phyloP scores from a whole-genome alignment of 139 green algal species.

The Tetradesmus obliquus region DNA sequence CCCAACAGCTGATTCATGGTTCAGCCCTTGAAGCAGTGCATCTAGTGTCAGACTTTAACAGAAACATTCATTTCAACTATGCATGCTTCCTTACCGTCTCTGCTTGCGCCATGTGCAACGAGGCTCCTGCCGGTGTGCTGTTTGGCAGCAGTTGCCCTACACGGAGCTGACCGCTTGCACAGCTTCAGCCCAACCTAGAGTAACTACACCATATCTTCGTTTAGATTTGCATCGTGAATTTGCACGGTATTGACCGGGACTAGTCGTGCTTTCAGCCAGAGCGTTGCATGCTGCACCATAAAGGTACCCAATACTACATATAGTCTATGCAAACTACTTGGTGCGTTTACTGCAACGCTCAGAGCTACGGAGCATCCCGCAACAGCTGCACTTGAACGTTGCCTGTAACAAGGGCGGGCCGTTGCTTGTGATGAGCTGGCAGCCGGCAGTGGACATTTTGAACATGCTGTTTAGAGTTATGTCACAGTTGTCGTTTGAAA shows the following conservation, averaged over 20 bases:
- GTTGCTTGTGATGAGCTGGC: background rate
- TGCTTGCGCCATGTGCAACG: background rate
- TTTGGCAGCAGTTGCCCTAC: background rate
- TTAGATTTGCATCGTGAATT: background rate
- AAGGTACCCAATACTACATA: background rate
- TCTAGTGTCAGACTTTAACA: background rate
- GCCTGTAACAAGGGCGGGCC: background rate
- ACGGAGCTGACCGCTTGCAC: background rate
- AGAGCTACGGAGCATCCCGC: background rate
- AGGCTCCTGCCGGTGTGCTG: background rate
- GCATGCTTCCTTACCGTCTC: background rate
- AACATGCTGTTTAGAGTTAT: too few relatives aligned
- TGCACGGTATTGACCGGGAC: background rate
- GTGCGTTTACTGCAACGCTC: background rate
- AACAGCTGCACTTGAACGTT: slow-evolving; percentile 3
- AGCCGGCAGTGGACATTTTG: too few relatives aligned
- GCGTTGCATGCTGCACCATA: background rate
- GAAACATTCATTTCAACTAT: background rate
- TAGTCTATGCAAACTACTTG: background rate
- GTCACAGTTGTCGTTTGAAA: too few relatives aligned
- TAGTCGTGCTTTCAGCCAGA: background rate
- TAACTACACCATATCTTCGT: background rate
- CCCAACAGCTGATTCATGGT: background rate
- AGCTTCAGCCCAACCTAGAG: background rate
- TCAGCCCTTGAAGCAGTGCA: background rate